Evolutionary conservation across 495 filamentous ascomycete genomes (phyloP).

Genomic region (Ramalina intermedia): DNA sequence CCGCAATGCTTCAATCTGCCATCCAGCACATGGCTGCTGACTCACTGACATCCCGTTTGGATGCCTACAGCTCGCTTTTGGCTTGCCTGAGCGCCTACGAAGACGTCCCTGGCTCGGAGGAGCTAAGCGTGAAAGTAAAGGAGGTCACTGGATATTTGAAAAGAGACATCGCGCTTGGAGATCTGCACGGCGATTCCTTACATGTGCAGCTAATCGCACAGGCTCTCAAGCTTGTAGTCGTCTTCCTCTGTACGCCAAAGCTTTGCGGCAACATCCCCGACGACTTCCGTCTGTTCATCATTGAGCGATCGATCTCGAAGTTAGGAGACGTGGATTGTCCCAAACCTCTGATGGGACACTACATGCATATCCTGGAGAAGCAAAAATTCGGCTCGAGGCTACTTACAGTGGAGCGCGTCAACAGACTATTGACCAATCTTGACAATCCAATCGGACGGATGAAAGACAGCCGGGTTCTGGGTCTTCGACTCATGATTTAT

Average conservation of each 20-base stretch:
- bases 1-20: slow-evolving; percentile 72
- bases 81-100: slow-evolving; percentile 66
- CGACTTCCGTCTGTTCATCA: slow-evolving; percentile 62
- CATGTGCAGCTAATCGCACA: slow-evolving; percentile 57
- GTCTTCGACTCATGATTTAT: slow-evolving; percentile 63
- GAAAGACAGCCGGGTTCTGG: slow-evolving; percentile 61
- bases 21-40: slow-evolving; percentile 61
- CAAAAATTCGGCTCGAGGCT: slow-evolving; percentile 63
- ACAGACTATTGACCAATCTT: slow-evolving; percentile 50
- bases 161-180: slow-evolving; percentile 51
- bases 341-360: slow-evolving; percentile 62
- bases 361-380: slow-evolving; percentile 60
- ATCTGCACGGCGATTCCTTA: slow-evolving; percentile 28
- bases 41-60: slow-evolving; percentile 53
- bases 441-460: slow-evolving; percentile 57
- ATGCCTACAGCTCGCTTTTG: slow-evolving; percentile 71
- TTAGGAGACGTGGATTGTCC: slow-evolving; percentile 49
- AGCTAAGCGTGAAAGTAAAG: slow-evolving; percentile 59
- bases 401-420: slow-evolving; percentile 54
- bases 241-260: slow-evolving; percentile 53
- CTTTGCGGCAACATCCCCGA: slow-evolving; percentile 51
- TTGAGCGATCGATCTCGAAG: slow-evolving; percentile 60
- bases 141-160: slow-evolving; percentile 64
- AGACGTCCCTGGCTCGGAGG: slow-evolving; percentile 52
- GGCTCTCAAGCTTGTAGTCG: slow-evolving; percentile 57